phyloP scores from a whole-genome alignment of 148 eudicot species.

The Arbutus unedo region DNA sequence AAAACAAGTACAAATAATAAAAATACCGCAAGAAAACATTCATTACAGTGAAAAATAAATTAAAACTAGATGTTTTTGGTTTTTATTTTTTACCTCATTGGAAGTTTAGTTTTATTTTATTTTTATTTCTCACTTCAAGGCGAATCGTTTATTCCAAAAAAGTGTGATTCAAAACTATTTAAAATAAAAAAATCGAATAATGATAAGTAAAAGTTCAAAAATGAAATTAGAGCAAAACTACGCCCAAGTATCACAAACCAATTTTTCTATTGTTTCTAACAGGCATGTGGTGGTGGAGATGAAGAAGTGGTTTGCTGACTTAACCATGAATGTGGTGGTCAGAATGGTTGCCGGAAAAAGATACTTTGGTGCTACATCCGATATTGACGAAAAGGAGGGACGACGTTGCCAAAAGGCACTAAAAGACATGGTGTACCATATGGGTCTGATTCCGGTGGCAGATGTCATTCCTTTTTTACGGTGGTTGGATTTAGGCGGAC shows the following conservation, averaged over 20 bases:
- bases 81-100: too few relatives aligned
- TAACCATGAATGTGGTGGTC: slow-evolving; percentile 1
- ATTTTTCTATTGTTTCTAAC: slow-evolving; percentile 6
- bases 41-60: too few relatives aligned
- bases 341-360: slow-evolving; percentile 3
- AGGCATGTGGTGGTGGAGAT: slow-evolving; percentile 1
- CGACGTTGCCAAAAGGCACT: neutral
- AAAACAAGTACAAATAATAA: too few relatives aligned
- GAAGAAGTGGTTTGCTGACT: slow-evolving; percentile 8
- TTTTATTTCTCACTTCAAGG: too few relatives aligned
- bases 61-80: too few relatives aligned
- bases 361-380: neutral
- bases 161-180: too few relatives aligned
- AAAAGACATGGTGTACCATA: neutral
- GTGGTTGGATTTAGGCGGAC: slow-evolving; percentile 23
- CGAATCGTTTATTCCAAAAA: too few relatives aligned
- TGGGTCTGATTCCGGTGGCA: neutral
- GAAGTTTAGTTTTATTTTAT: too few relatives aligned
- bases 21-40: too few relatives aligned
- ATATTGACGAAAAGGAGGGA: neutral
- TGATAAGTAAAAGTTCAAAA: too few relatives aligned
- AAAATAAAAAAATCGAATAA: too few relatives aligned
- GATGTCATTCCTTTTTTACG: slow-evolving; percentile 16
- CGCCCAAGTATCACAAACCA: neutral
- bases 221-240: too few relatives aligned